These are phyloP conservation scores for Leucogyrophana mollusca DNA, from an alignment of 768 basidiomycete species.

Conservation along the genomic window DNA sequence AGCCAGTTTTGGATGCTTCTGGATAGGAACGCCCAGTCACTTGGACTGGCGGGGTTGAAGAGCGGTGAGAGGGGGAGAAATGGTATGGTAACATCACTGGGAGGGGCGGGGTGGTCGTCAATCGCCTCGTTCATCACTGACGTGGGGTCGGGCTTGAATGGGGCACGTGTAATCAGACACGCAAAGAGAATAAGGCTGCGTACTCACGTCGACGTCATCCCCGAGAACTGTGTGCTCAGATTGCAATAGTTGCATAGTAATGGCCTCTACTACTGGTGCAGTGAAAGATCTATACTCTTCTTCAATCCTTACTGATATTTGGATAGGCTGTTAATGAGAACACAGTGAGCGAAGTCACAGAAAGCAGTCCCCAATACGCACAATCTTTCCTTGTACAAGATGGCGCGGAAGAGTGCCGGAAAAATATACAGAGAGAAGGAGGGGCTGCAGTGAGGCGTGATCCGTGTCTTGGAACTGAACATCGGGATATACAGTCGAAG, in stretches of 20 bases:
- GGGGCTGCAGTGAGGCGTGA: constrained; percentile 2
- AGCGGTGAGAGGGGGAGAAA: neutral
- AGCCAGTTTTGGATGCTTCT: neutral
- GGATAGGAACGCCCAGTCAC: neutral
- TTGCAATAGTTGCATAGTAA: neutral
- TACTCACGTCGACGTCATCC: too few species aligned
- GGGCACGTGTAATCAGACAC: too few species aligned
- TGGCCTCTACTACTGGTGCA: too few species aligned
- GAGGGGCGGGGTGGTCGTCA: neutral
- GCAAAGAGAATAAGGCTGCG: neutral
- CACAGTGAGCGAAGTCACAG: neutral
- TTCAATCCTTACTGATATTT: neutral
- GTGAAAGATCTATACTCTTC: constrained; percentile 2
- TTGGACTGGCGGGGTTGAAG: neutral
- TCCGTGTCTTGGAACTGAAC: neutral
- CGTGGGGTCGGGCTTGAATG: neutral
- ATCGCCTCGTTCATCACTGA: neutral
- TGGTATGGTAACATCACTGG: neutral
- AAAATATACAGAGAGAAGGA: constrained; percentile 3
- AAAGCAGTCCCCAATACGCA: neutral
- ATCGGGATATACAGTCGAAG: constrained; percentile 2
- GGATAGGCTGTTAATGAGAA: constrained; percentile 7
- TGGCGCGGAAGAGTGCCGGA: constrained; percentile 3
- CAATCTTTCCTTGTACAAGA: neutral
- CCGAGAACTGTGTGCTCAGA: neutral